Conservation (phyloP, 805 yeast genomes). For the Wickerhamomyces mucosus region DNA sequence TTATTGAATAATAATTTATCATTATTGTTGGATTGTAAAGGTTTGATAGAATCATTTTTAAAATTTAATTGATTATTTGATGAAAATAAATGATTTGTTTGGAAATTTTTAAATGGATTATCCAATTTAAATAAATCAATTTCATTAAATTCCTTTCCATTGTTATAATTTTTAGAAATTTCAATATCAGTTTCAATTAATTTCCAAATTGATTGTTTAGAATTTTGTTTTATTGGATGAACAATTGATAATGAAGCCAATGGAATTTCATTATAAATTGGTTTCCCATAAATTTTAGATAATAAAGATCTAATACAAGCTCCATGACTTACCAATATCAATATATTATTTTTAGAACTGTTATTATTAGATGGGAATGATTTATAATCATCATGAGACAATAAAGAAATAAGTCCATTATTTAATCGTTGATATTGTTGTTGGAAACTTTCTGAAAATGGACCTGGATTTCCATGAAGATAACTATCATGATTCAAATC, state of each 20-base stretch:
- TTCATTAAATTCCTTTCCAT: constrained; percentile 5
- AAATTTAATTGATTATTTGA: neutral
- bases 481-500: constrained; percentile 24
- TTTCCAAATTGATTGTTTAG: constrained; percentile 13
- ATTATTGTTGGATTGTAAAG: neutral
- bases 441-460: constrained; percentile 30
- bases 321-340: constrained; percentile 33
- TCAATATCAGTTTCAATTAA: constrained; percentile 19
- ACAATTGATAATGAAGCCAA: constrained; percentile 21
- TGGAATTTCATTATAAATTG: constrained; percentile 32
- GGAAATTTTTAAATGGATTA: constrained; percentile 18
- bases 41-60: neutral
- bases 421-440: constrained; percentile 28
- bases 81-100: constrained; percentile 6
- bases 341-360: constrained; percentile 14
- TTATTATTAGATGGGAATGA: constrained; percentile 15
- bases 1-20: neutral
- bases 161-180: constrained; percentile 4
- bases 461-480: constrained; percentile 32
- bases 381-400: constrained; percentile 23
- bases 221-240: constrained; percentile 9
- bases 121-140: constrained; percentile 12
- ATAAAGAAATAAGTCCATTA: constrained; percentile 23
- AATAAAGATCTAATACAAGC: constrained; percentile 32
- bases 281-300: constrained; percentile 27